Evolutionary conservation across 2,329 filamentous ascomycete genomes (phyloP).

Genomic region (Dothistroma pini): DNA sequence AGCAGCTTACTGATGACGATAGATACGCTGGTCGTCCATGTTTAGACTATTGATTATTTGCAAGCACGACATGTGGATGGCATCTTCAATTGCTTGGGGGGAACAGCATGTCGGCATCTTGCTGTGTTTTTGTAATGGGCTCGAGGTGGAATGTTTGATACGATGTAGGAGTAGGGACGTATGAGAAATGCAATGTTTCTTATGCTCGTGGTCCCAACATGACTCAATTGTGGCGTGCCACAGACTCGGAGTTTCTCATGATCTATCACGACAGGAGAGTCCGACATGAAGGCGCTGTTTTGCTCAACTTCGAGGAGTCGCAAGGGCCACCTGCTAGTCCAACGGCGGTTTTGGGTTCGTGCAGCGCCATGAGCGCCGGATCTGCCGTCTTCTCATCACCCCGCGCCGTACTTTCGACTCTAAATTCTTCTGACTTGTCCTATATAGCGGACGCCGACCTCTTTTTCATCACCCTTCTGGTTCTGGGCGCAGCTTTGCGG

Average conservation of each 20-base stretch:
- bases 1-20: conserved; percentile 4
- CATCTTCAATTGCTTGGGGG: neutral
- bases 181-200: neutral
- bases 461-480: neutral
- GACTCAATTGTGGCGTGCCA: neutral
- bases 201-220: neutral
- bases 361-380: no score
- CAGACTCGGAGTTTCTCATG: no score
- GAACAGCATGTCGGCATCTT: neutral
- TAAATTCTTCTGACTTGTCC: no score
- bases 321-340: no score
- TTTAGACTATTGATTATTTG: conserved; percentile 4
- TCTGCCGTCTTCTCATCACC: no score
- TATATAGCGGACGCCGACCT: no score
- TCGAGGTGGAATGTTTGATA: neutral
- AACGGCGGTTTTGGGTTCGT: no score
- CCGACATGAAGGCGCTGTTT: no score
- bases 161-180: neutral
- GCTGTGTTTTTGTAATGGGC: neutral
- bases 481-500: neutral
- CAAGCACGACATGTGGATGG: neutral
- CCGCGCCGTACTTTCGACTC: no score
- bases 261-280: neutral
- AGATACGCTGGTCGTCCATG: conserved; percentile 10
- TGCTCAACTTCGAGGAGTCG: no score